A percentile compares a stretch with the other conserved stretches of the same genome.
Evolutionary conservation across 805 yeast species (phyloP).

Genomic region (Tetrapisispora arboricola): DNA sequence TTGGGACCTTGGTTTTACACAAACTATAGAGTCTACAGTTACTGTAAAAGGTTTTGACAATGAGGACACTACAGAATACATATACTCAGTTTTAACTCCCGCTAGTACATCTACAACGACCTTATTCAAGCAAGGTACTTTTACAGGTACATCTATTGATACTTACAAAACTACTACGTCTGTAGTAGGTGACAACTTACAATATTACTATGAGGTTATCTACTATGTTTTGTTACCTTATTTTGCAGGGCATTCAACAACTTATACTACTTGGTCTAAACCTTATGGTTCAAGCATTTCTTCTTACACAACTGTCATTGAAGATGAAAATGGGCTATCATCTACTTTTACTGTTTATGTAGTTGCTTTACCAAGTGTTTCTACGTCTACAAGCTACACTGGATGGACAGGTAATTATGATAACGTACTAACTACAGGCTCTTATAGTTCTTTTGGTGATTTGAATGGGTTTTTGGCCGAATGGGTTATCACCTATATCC

Average conservation of each 20-base stretch:
- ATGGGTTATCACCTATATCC: neutral
- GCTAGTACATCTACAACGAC: neutral
- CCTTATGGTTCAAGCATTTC: neutral
- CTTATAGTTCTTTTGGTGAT: constrained; percentile 6
- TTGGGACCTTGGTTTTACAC: neutral
- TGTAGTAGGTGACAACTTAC: neutral
- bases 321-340: neutral
- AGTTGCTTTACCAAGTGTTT: neutral
- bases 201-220: neutral
- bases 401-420: neutral
- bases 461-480: neutral
- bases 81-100: neutral
- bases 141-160: neutral
- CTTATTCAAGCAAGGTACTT: neutral
- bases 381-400: neutral
- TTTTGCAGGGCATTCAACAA: neutral
- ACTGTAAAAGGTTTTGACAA: neutral
- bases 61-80: neutral
- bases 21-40: neutral
- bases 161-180: neutral
- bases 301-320: neutral
- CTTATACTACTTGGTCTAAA: neutral
- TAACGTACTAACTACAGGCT: neutral
- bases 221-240: neutral
- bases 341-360: neutral